Conservation (phyloP, 306 rosid species). For the Malus domestica region ASM211411v1 NC_041804.1:3078001-3078500, state of each 20-base stretch:
- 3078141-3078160: no score
- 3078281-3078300: background rate
- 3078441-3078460: background rate
- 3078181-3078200: no score
- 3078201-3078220: background rate
- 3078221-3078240: background rate
- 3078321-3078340: background rate
- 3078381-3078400: no score
- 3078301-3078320: background rate
- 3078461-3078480: background rate
- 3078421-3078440: background rate
- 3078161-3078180: no score
- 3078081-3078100: no score
- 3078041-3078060: no score
- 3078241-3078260: no score
- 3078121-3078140: no score
- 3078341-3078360: background rate
- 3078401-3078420: background rate
- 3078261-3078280: background rate
- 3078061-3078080: no score
- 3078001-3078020: no score
- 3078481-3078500: background rate
- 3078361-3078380: background rate
- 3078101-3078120: no score
- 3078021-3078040: no score